Base-by-base conservation (phyloP, 129 eudicot species). In the Saposhnikovia divaricata region DNA sequence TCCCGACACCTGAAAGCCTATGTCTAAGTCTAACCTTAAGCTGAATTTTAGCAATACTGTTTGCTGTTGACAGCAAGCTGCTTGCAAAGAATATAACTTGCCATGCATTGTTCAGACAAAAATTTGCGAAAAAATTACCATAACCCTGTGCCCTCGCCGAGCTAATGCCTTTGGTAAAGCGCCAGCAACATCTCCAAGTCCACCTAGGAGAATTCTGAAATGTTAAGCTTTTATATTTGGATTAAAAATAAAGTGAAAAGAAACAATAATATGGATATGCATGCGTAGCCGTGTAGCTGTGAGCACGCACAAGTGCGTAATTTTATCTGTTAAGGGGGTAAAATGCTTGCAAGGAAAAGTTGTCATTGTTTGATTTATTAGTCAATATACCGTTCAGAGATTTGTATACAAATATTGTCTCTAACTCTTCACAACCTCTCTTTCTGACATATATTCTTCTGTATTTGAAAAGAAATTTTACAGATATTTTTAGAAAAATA, bases 141-240 rank as follows among this genome's bases (percentile, higher is more conserved):
- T 95, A 86, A 95, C 99, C 78, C 99, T 84, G 83, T 95, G 99
- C 48, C 97, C 99, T 79, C 97, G 93, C 78, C 93, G 89, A 79
- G 99, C 98, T 87, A 92, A 92, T 66, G 99, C 99, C 88, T 96
- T 96, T 43, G 99, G 99, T 83, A 96, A 88, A 51, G 99, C 95
- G 46, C 98, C 99, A 44, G 99, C 99, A 79, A 96, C 99, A 82
- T 96, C 99, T 78, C 98, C 99, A 77, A 96, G 97, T 78, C 99
- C 99, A 88, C 99, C 99, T 95, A 88, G 71, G 66, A 78, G 8
- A 57, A 80, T 34, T 66, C 47, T 79, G 79, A 21, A 39, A 46
- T 51, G 38, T 42, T 76, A 39, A 77, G 1, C 51, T 34, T 70
- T 28, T 51, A 40, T 10, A 80, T 2, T 47, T 48, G 31, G 0